Evolutionary conservation across 495 filamentous ascomycete species (phyloP).

Genomic region (Penicillium silybi): DNA sequence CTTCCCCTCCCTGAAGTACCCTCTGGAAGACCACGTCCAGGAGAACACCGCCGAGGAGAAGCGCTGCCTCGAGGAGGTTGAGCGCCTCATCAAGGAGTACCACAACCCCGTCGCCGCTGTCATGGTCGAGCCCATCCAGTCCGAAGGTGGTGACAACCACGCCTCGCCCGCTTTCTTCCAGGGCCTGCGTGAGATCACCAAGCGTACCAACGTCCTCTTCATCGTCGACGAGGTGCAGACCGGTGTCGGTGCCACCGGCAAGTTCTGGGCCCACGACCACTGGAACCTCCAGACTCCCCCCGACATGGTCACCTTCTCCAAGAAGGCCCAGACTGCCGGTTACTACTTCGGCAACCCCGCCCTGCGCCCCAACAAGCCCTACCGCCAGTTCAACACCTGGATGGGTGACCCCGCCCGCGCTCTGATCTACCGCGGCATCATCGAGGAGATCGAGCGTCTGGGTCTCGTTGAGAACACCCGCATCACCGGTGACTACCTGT

Average conservation of each 20-base stretch:
- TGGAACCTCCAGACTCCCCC: constrained; percentile 82
- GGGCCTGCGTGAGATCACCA: constrained; percentile 79
- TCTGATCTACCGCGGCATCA: constrained; percentile 87
- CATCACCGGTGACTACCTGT: constrained; percentile 80
- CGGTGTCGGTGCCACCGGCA: constrained; percentile 86
- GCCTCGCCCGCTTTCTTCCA: constrained; percentile 90
- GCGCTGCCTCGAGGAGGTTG: constrained; percentile 83
- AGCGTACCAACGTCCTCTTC: constrained; percentile 79
- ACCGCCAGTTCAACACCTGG: constrained; percentile 99
- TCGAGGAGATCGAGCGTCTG: constrained; percentile 79
- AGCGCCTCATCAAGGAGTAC: constrained; percentile 78
- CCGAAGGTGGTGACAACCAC: constrained; percentile 98
- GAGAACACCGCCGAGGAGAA: constrained; percentile 83
- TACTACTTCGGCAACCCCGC: constrained; percentile 91
- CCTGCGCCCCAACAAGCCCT: constrained; percentile 96
- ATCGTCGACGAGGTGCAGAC: constrained; percentile 99
- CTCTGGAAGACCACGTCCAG: constrained; percentile 73
- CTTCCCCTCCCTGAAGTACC: constrained; percentile 89
- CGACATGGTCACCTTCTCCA: constrained; percentile 98
- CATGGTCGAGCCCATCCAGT: constrained; percentile 94
- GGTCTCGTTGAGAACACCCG: constrained; percentile 80
- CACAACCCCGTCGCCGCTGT: constrained; percentile 87
- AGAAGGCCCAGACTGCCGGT: constrained; percentile 97
- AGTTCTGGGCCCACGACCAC: constrained; percentile 99
- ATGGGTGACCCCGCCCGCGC: constrained; percentile 96